Evolutionary conservation across 257 asterid genomes (phyloP).

Genomic region (Gardenia jasminoides): DNA sequence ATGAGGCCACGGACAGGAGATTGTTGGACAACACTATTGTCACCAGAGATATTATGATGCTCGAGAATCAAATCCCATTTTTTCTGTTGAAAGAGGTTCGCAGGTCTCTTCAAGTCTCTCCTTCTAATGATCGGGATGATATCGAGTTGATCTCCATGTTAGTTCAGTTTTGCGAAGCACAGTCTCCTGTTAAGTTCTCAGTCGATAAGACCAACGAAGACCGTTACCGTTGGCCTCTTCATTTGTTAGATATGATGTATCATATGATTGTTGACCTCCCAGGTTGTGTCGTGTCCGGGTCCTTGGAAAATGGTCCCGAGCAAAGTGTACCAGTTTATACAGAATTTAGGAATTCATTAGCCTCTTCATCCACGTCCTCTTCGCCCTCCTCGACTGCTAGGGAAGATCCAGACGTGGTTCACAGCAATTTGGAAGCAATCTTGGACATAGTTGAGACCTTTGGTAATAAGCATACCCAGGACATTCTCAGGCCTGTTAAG

Average conservation of each 20-base stretch:
- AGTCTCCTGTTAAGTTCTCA: slow-evolving; percentile 32
- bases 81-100: slow-evolving; percentile 26
- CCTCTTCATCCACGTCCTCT: not conserved
- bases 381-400: not conserved
- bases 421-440: slow-evolving; percentile 16
- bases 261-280: slow-evolving; percentile 23
- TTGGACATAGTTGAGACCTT: slow-evolving; percentile 18
- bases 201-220: not conserved
- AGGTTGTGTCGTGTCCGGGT: not conserved
- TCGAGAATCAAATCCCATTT: slow-evolving; percentile 46
- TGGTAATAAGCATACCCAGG: slow-evolving; percentile 19
- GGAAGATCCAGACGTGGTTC: slow-evolving; percentile 12
- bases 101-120: not conserved
- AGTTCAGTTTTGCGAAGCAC: slow-evolving; percentile 19
- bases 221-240: slow-evolving; percentile 11
- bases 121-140: not conserved
- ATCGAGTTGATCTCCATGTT: slow-evolving; percentile 8
- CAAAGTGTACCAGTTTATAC: not conserved
- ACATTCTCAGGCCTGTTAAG: slow-evolving; percentile 16
- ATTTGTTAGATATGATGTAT: slow-evolving; percentile 42
- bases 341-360: not conserved
- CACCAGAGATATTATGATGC: slow-evolving; percentile 37
- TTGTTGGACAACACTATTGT: slow-evolving; percentile 21
- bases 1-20: slow-evolving; percentile 5
- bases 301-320: not conserved